These are phyloP conservation scores for Cladorrhinum sp. DNA, from an alignment of 2,329 filamentous ascomycete species.

Conservation along the genomic window DNA sequence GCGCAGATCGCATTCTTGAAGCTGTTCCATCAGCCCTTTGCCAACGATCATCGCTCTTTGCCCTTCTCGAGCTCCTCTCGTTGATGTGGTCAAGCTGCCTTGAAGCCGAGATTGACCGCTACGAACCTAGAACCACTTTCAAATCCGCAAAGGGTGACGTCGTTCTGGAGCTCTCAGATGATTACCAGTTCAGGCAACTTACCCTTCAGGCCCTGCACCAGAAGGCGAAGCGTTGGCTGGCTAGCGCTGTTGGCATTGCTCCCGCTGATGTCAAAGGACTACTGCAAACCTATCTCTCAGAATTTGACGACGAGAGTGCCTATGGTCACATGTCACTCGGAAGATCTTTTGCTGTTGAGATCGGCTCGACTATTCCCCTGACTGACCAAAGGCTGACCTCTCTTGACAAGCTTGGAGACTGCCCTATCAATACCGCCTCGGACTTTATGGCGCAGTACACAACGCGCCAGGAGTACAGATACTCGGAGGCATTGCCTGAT, in stretches of 20 bases:
- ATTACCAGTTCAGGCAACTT: conserved; percentile 75
- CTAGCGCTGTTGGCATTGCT: conserved; percentile 74
- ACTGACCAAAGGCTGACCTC: conserved; percentile 84
- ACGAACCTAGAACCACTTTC: conserved; percentile 80
- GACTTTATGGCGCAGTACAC: conserved; percentile 98
- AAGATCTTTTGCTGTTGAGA: conserved; percentile 88
- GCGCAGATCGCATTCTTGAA: conserved; percentile 80
- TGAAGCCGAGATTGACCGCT: conserved; percentile 91
- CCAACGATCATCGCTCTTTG: conserved; percentile 86
- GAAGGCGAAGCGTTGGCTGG: conserved; percentile 77
- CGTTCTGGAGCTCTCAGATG: conserved; percentile 86
- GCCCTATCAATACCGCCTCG: conserved; percentile 83
- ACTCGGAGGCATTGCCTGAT: conserved; percentile 71
- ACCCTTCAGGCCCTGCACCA: conserved; percentile 77
- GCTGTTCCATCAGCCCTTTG: conserved; percentile 87
- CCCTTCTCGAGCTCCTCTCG: conserved; percentile 84
- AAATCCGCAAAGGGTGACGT: conserved; percentile 75
- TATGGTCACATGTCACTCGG: conserved; percentile 92
- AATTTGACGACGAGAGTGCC: conserved; percentile 85
- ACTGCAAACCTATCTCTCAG: conserved; percentile 92
- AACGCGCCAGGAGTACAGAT: conserved; percentile 91
- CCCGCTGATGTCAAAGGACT: conserved; percentile 93
- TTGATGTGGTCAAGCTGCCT: conserved; percentile 95
- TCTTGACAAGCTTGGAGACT: conserved; percentile 70
- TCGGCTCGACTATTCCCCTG: conserved; percentile 80